Evolutionary conservation across 2,329 filamentous ascomycete species (phyloP), one percentile per base, ranked within the genome.

Genomic region (Exophiala viscosa): DNA sequence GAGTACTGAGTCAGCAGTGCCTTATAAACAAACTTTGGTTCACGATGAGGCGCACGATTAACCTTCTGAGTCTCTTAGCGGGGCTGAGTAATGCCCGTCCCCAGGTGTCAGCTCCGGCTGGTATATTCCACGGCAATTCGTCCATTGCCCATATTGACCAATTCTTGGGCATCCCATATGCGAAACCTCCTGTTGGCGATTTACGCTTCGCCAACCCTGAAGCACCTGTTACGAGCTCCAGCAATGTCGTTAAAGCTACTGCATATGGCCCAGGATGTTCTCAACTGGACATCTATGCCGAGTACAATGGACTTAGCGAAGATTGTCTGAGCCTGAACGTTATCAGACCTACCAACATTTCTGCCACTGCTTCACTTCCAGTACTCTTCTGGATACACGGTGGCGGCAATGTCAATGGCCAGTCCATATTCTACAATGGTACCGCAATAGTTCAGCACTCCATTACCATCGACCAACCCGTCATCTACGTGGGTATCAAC

Each of bases 251-350:
- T 15, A 39, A 13, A 6, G 35, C 35, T 10, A 39, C 35, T 7
- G 14, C 35, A 8, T 39, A 39, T 15, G 35, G 35, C 6, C 35
- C 35, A 14, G 35, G 35, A 14, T 39, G 35, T 15, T 39, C 15
- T 7, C 35, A 39, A 39, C 11, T n/a, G 13, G 11, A 10, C 6
- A 6, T 13, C 15, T 39, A 39, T 39, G 35, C 8, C 14, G 13
- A n/a, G 35, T 11, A 39, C 35, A 39, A 39, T 14, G 35, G 35
- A 14, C 35, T 39, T 10, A 39, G 35, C 35, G 66, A 69, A 45
- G 65, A 68, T 46, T 69, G 67, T n/a, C 58, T 69, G 5, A 66
- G 55, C 20, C 52, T 68, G 5, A 68, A 67, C 28, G 50, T 67
- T 33, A 41, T 33, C 5, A 18, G 52, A n/a, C 55, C 51, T 18